phyloP scores from a whole-genome alignment of 768 basidiomycete species.

The Holtermanniella nyarrowii region DNA sequence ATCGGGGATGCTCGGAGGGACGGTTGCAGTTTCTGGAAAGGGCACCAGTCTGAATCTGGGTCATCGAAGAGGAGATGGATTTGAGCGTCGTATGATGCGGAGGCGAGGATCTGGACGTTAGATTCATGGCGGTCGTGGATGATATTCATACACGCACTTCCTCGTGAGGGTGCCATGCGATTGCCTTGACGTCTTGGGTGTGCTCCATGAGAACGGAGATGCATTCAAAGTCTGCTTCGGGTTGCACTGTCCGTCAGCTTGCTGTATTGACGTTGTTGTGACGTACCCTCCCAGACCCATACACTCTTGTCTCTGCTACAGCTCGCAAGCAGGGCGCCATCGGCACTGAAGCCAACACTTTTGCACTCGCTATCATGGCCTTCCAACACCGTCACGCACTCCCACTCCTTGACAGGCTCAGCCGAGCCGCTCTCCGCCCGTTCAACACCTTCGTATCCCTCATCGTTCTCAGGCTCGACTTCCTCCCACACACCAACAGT shows the following conservation, averaged over 20 bases:
- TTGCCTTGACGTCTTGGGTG: slow-evolving; percentile 86
- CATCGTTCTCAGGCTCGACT: slow-evolving; percentile 46
- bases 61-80: slow-evolving; percentile 90
- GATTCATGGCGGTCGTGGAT: background rate
- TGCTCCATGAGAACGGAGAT: slow-evolving; percentile 95
- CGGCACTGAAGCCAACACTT: slow-evolving; percentile 67
- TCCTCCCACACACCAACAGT: slow-evolving; percentile 86
- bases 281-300: slow-evolving; percentile 94
- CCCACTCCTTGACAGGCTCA: slow-evolving; percentile 74
- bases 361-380: slow-evolving; percentile 97
- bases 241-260: slow-evolving; percentile 54
- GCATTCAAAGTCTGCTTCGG: slow-evolving; percentile 89
- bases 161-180: slow-evolving; percentile 90
- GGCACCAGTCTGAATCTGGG: slow-evolving; percentile 87
- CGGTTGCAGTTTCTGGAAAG: slow-evolving; percentile 58
- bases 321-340: slow-evolving; percentile 75
- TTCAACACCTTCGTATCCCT: slow-evolving; percentile 46
- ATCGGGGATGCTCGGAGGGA: slow-evolving; percentile 22
- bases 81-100: slow-evolving; percentile 92
- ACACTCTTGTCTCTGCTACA: slow-evolving; percentile 95
- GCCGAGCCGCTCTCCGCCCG: slow-evolving; percentile 58
- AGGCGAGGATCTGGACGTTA: slow-evolving; percentile 69
- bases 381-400: slow-evolving; percentile 73
- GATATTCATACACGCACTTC: slow-evolving; percentile 51
- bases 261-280: background rate